Evolutionary conservation across 257 asterid genomes (phyloP), one percentile per base, ranked within the genome.

Genomic region (Fraxinus pennsylvanica): DNA sequence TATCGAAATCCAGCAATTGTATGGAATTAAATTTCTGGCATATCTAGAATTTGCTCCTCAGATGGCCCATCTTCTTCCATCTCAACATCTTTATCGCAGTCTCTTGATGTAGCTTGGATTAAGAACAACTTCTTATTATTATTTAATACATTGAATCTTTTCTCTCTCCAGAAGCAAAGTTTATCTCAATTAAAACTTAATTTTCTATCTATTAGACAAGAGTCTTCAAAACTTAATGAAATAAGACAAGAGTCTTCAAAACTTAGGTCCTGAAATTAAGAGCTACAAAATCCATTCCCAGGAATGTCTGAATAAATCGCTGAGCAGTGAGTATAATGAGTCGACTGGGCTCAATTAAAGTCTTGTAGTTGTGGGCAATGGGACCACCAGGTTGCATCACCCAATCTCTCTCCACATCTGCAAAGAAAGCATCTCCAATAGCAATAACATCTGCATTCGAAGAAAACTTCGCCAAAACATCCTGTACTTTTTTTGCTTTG

Each of bases 361-460:
- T 92, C 87, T 87, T 93, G 71, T 98, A 96, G 19, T 87, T 86
- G 84, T 92, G 97, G 45, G 90, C 88, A 79, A 96, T 91, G 1
- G 99, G 99, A 12, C 99, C 99, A 68, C 98, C 94, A 6, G 97
- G 93, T 86, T 96, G 99, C 97, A 86, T 89, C 83, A 92, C 98
- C 98, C 94, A 87, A 2, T 88, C 93, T 76, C 83, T 89, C 89
- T 92, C 99, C 72, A 93, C 92, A 57, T 96, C 92, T 76, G 99
- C 97, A 84, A 96, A 96, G 87, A 92, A 96, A 81, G 93, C 93
- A 74, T 96, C 99, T 73, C 99, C 99, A 69, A 96, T 85, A 17
- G 97, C 98, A 79, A 96, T 82, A 68, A 96, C 97, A 85, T 91
- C 97, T 70, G 87, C 90, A n/a, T 80, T 83, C 1, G 92, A 88